Evolutionary conservation across 2,329 filamentous ascomycete genomes (phyloP), one percentile per base, ranked within the genome.

Genomic region (Cladosporium velox): DNA sequence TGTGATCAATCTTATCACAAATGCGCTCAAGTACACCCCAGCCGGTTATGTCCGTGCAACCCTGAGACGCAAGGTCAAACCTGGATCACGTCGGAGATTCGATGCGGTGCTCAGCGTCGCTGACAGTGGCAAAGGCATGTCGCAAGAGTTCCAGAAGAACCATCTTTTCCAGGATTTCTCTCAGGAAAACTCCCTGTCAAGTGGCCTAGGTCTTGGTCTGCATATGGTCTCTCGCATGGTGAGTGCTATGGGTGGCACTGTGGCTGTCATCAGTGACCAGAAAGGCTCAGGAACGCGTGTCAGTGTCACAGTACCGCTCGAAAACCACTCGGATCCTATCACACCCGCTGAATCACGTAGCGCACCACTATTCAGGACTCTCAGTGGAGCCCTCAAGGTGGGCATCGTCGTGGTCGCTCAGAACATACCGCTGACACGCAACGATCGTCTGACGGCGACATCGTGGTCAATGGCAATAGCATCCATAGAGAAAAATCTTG

Each of bases 51-150:
- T 70, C 1, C 32, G 15, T 21, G 44, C 54, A 2, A 12, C 59
- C 1, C 47, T 63, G 0, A 35, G n/a, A 14, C 54, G 32, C 7
- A 57, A 35, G 32, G 1, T 2, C 28, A 57, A 24, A 12, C 21
- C 34, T 15, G 32, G 32, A 18, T 1, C n/a, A 2, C 34, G 55
- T n/a, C n/a, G 32, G 12, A 7, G 32, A 4, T 58, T 58, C 34
- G 49, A 64, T 7, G 47, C 60, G 12, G 49, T 54, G n/a, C 49
- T 64, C n/a, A 64, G 35, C 24, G 84, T 91, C 0, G 79, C 80
- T 0, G 90, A 92, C 70, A 89, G 88, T 0, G 90, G 90, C 0
- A 83, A 82, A 47, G 90, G 90, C 1, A 91, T 91, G 60, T 84
- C 84, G 0, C 79, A 85, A 15, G 86, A 90, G 11, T 92, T 88